Evolutionary conservation across 371 early-diverging fungal genomes (phyloP), one percentile per base, ranked within the genome.

Genomic region (Racocetra persica): DNA sequence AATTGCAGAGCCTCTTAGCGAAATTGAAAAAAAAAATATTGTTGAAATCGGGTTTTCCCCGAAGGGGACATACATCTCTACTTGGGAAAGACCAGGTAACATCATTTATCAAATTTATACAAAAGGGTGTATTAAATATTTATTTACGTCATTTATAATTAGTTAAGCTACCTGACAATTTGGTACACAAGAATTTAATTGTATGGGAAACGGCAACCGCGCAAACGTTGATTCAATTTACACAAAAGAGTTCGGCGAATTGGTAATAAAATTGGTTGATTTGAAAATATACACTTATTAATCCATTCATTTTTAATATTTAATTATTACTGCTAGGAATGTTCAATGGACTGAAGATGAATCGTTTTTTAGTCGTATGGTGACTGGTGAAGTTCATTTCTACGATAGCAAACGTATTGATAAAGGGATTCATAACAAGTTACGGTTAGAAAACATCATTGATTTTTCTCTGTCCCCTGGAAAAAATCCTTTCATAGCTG

Each of bases 291-390:
- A 10, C 0, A 4, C 7, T 8, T 32, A 32, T 32, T 32, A 4
- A 32, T 32, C 32, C 32, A 32, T 32, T 41, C 10, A 8, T 41
- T 5, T 8, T 36, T 32, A 72, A 80, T 36, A 7, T 38, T n/a
- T 10, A 7, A 38, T 32, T 24, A n/a, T 63, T 26, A 63, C 22
- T 62, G 63, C 54, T 79, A 91, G 95, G 92, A 93, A 95, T 77
- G 90, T 95, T 83, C 95, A 97, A 84, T 98, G 97, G 97, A 96
- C 97, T 32, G 93, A 92, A 71, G 96, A 96, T 81, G 99, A 98
- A 87, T 81, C 91, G 54, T 93, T 90, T 83, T 96, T 92, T 85
- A 95, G 95, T 32, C 92, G 95, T 77, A 91, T 96, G 88, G 95
- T 95, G 14, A 87, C 94, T 8, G 91, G 92, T 57, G 97, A 97